phyloP scores from a whole-genome alignment of 129 eudicot genomes.

The Chrysanthemum lavandulifolium region DNA sequence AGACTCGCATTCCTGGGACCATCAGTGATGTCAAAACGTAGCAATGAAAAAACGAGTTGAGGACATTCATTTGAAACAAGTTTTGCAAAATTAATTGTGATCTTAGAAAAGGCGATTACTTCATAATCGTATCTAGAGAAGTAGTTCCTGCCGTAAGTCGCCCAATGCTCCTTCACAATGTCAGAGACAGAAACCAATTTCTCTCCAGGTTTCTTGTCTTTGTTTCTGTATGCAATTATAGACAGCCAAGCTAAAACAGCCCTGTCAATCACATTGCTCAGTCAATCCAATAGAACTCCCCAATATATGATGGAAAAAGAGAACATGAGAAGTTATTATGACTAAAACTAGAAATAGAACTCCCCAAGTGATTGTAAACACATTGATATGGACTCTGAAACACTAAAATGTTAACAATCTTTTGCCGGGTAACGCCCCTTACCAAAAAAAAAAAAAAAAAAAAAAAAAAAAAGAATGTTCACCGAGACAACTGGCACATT shows the following conservation, averaged over 20 bases:
- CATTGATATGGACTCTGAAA: neutral
- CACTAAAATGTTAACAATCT: too few species aligned
- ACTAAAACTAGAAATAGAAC: too few species aligned
- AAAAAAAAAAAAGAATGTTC: too few species aligned
- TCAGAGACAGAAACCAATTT: conserved; percentile 77
- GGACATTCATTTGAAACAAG: conserved; percentile 4
- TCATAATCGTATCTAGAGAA: conserved; percentile 98
- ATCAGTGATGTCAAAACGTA: conserved; percentile 21
- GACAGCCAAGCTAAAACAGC: conserved; percentile 99
- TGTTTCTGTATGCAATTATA: conserved; percentile 80
- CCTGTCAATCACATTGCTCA: conserved; percentile 48
- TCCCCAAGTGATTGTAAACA: neutral
- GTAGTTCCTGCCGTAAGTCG: conserved; percentile 95
- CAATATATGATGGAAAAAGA: neutral
- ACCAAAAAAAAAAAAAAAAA: too few species aligned
- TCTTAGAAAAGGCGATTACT: conserved; percentile 38
- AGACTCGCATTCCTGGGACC: conserved; percentile 87
- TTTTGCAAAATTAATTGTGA: neutral
- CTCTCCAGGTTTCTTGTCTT: conserved; percentile 81
- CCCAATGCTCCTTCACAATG: conserved; percentile 93
- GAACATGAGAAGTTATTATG: neutral
- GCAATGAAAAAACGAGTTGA: conserved; percentile 5
- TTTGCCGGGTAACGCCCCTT: too few species aligned
- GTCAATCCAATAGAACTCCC: conserved; percentile 12
- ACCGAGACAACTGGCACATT: too few species aligned